Evolutionary conservation across 768 basidiomycete genomes (phyloP), one percentile per base, ranked within the genome.

Genomic region (Trametes gibbosa): DNA sequence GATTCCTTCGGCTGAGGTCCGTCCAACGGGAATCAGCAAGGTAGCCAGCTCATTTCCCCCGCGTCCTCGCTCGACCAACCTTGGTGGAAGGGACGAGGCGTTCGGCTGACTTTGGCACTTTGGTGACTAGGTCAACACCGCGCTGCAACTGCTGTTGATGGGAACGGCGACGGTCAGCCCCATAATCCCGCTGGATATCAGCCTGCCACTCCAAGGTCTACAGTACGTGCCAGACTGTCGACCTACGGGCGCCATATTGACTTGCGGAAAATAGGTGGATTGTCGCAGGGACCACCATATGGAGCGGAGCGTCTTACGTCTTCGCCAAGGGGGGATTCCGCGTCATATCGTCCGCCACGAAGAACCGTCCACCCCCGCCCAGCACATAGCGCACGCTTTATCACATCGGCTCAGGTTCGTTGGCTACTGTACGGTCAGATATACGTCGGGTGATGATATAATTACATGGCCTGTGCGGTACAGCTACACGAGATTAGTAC

Each of bases 21-120:
- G 84, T 29, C 96, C 96, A 0, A 98, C 97, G 12, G 74, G 73
- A n/a, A 95, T 99, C 50, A 96, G 93, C 79, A 98, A 96, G 79
- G 92, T 39, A 39, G 13, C 37, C 3, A 14, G 13, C 16, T 13
- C 16, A 39, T 17, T 8, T 5, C 16, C n/a, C n/a, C n/a, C n/a
- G n/a, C n/a, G n/a, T n/a, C n/a, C n/a, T n/a, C n/a, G n/a, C n/a
- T n/a, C n/a, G n/a, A n/a, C n/a, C n/a, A n/a, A n/a, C 6, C 37
- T 39, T 39, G 37, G 13, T 32, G 29, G 3, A 16, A 19, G 16
- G 17, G 8, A 19, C 17, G n/a, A 13, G 21, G 12, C 19, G 12
- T 21, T 6, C 32, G 29, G 27, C 47, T 49, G 19, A 56, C 39
- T 23, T 24, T 10, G n/a, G n/a, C n/a, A n/a, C n/a, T n/a, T n/a